Conservation (phyloP, 2,329 filamentous ascomycete species). For the Tolypocladium tropicale region DNA sequence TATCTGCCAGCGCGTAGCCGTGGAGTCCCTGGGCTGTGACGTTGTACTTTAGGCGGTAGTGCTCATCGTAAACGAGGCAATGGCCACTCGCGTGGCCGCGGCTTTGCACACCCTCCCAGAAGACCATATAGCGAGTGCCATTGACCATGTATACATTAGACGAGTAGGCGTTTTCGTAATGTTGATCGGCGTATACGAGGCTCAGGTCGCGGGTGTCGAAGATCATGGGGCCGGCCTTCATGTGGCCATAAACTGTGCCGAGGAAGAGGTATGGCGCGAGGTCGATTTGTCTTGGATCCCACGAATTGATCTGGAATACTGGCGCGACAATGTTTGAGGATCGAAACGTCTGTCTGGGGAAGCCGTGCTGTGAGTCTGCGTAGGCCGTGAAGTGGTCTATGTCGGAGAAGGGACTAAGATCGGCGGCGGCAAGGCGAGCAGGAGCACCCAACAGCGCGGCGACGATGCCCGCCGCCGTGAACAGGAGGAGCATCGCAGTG, state of each 20-base stretch:
- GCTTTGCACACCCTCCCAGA: not conserved
- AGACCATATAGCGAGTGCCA: not conserved
- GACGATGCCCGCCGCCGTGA: not conserved
- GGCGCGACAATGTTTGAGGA: constrained; percentile 22
- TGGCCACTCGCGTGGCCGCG: not conserved
- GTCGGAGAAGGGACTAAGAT: not conserved
- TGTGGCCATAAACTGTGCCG: constrained; percentile 12
- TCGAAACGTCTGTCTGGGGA: constrained; percentile 21
- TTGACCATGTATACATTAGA: constrained; percentile 14
- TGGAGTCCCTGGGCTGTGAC: not conserved
- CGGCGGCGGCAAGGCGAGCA: not conserved
- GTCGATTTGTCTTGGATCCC: constrained; percentile 15
- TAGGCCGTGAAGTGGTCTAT: not conserved
- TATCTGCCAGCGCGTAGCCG: not conserved
- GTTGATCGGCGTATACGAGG: constrained; percentile 25
- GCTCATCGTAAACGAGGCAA: not conserved
- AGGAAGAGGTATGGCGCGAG: constrained; percentile 22
- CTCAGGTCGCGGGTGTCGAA: constrained; percentile 23
- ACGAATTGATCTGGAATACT: constrained; percentile 21
- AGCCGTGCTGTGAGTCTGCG: constrained; percentile 5
- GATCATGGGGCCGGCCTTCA: constrained; percentile 22
- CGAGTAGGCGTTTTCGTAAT: constrained; percentile 14
- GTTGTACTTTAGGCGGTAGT: not conserved
- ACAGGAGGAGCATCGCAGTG: not conserved
- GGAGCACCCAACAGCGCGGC: not conserved